These are phyloP conservation scores for Wickerhamomyces chaumierensis DNA, from an alignment of 805 yeast genomes.

Conservation along the genomic window DNA sequence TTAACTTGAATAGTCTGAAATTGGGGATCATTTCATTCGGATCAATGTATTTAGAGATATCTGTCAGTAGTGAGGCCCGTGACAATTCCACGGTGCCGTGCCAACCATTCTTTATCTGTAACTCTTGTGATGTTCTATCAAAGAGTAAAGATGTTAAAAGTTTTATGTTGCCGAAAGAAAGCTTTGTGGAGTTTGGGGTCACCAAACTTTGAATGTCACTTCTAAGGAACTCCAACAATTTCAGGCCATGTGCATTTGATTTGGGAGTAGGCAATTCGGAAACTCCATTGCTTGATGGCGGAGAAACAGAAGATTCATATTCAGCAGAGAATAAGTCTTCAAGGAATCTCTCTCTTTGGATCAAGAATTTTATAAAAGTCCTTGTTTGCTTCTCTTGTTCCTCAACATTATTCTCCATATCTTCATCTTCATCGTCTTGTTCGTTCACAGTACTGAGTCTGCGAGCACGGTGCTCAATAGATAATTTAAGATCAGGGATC, in stretches of 20 bases:
- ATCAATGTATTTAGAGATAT: slow-evolving; percentile 34
- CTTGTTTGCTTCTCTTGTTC: slow-evolving; percentile 4
- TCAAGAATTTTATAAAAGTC: slow-evolving; percentile 18
- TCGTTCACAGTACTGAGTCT: neutral
- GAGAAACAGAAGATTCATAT: slow-evolving; percentile 8
- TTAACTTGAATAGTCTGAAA: slow-evolving; percentile 35
- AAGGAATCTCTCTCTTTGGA: slow-evolving; percentile 29
- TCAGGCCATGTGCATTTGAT: slow-evolving; percentile 21
- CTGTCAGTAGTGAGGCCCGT: slow-evolving; percentile 28
- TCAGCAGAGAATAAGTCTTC: slow-evolving; percentile 27
- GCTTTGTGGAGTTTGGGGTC: slow-evolving; percentile 6
- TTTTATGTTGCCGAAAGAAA: slow-evolving; percentile 10
- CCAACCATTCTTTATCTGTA: slow-evolving; percentile 22
- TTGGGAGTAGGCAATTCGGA: slow-evolving; percentile 3
- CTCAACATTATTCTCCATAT: neutral
- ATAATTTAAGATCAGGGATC: slow-evolving; percentile 15
- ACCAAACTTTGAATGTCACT: slow-evolving; percentile 23
- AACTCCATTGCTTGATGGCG: too few species aligned
- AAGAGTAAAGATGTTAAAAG: slow-evolving; percentile 21
- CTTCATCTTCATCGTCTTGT: slow-evolving; percentile 5
- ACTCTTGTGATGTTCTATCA: slow-evolving; percentile 11
- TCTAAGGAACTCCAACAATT: slow-evolving; percentile 20
- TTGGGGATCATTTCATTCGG: slow-evolving; percentile 44
- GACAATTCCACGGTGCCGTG: slow-evolving; percentile 20
- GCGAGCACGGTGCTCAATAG: neutral